Evolutionary conservation across 345 rosid species (phyloP).

Genomic region (Isatis tinctoria): DNA sequence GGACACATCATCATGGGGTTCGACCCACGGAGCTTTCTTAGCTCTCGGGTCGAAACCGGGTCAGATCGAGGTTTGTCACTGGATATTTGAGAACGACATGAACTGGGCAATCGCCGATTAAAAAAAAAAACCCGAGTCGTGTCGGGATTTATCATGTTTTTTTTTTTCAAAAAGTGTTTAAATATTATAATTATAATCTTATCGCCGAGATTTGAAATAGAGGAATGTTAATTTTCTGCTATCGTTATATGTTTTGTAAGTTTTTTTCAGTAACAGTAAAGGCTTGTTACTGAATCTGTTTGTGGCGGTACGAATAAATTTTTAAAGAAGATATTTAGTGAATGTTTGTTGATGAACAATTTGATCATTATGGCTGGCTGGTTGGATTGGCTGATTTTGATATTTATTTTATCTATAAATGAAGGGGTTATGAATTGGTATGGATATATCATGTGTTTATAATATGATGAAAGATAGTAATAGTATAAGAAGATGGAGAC

Average conservation of each 20-base stretch:
- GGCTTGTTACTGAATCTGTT: conserved; percentile 30
- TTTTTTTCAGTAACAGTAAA: conserved; percentile 27
- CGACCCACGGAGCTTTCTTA: conserved; percentile 64
- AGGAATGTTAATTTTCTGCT: conserved; percentile 27
- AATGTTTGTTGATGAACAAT: conserved; percentile 24
- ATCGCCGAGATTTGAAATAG: conserved; percentile 20
- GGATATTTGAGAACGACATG: conserved; percentile 86
- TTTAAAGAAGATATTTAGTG: not conserved
- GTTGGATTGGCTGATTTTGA: conserved; percentile 9
- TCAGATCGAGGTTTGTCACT: conserved; percentile 71
- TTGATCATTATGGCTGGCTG: conserved; percentile 12
- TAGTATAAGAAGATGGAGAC: conserved; percentile 19
- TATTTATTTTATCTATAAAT: not conserved
- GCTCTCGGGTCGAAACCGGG: conserved; percentile 74
- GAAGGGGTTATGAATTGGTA: not conserved
- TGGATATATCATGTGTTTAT: conserved; percentile 4
- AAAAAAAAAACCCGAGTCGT: not conserved
- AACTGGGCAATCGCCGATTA: conserved; percentile 62
- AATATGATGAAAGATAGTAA: not conserved
- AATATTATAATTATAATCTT: conserved; percentile 2
- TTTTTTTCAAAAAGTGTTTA: not conserved
- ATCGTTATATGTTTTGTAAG: not conserved
- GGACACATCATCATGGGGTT: conserved; percentile 76
- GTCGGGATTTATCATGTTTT: not conserved
- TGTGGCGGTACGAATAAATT: conserved; percentile 23